Evolutionary conservation across 176 grass and related monocot species (phyloP).

Genomic region (Pontederia paniculata): DNA sequence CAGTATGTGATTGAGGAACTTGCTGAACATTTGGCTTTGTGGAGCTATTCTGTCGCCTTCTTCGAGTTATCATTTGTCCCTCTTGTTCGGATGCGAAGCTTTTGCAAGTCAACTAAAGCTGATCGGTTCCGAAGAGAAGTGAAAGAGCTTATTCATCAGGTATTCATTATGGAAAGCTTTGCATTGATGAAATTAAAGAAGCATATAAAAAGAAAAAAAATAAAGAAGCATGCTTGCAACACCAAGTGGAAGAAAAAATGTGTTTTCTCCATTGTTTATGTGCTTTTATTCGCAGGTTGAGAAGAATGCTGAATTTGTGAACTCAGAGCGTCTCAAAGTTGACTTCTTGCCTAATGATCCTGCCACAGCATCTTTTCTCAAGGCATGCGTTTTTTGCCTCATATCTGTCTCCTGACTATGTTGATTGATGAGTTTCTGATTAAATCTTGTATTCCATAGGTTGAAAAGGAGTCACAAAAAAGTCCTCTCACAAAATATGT

Average conservation of each 20-base stretch:
- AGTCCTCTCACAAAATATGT: conserved; percentile 79
- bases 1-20: conserved; percentile 68
- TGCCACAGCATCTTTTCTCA: conserved; percentile 60
- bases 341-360: conserved; percentile 63
- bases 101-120: conserved; percentile 74
- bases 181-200: no score
- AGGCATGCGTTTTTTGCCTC: conserved; percentile 24
- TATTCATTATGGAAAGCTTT: conserved; percentile 8
- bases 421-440: conserved; percentile 7
- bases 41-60: conserved; percentile 84
- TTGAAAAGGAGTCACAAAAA: conserved; percentile 49
- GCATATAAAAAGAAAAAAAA: neutral
- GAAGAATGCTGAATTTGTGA: conserved; percentile 54
- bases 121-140: conserved; percentile 83
- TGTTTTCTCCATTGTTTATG: neutral
- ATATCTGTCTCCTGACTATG: conserved; percentile 10
- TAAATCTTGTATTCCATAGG: conserved; percentile 34
- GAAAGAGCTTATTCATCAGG: conserved; percentile 85
- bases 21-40: conserved; percentile 76
- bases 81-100: conserved; percentile 56
- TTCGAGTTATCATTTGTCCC: conserved; percentile 77
- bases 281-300: conserved; percentile 44
- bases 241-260: neutral
- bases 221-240: neutral
- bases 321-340: conserved; percentile 41